Evolutionary conservation across 2,329 filamentous ascomycete genomes (phyloP).

Genomic region (Neonectria magnoliae): DNA sequence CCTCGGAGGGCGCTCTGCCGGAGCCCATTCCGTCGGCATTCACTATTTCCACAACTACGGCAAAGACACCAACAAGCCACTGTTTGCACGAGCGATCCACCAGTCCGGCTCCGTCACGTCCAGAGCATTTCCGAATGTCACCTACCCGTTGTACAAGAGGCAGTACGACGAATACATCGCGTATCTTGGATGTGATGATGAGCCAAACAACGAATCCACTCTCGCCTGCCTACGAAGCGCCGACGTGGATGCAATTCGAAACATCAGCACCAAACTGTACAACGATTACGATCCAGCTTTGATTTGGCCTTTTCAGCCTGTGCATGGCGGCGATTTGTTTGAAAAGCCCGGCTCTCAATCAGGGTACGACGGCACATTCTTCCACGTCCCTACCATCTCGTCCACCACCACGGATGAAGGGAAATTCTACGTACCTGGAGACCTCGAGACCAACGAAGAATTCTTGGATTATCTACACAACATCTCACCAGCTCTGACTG

Average conservation of each 20-base stretch:
- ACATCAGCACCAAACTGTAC: conserved; percentile 52
- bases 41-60: conserved; percentile 53
- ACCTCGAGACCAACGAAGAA: conserved; percentile 48
- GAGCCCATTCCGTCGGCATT: conserved; percentile 53
- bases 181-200: conserved; percentile 43
- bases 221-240: conserved; percentile 52
- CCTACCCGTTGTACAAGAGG: conserved; percentile 45
- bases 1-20: conserved; percentile 65
- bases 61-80: conserved; percentile 38
- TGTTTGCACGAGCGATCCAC: conserved; percentile 49
- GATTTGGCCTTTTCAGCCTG: conserved; percentile 61
- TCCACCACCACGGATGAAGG: conserved; percentile 50
- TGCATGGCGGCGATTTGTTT: conserved; percentile 55
- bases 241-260: conserved; percentile 48
- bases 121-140: conserved; percentile 49
- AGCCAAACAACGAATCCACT: conserved; percentile 43
- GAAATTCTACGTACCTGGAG: conserved; percentile 46
- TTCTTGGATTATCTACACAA: conserved; percentile 50
- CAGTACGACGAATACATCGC: conserved; percentile 46
- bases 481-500: conserved; percentile 45
- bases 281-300: conserved; percentile 50
- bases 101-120: conserved; percentile 52
- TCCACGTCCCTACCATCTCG: conserved; percentile 50
- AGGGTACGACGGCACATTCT: conserved; percentile 51
- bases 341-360: conserved; percentile 57